Percentiles rank a stretch among this genome's conserved stretches.
phyloP scores from a whole-genome alignment of 2,329 filamentous ascomycete species.

The Pestalotiopsis sp. region DNA sequence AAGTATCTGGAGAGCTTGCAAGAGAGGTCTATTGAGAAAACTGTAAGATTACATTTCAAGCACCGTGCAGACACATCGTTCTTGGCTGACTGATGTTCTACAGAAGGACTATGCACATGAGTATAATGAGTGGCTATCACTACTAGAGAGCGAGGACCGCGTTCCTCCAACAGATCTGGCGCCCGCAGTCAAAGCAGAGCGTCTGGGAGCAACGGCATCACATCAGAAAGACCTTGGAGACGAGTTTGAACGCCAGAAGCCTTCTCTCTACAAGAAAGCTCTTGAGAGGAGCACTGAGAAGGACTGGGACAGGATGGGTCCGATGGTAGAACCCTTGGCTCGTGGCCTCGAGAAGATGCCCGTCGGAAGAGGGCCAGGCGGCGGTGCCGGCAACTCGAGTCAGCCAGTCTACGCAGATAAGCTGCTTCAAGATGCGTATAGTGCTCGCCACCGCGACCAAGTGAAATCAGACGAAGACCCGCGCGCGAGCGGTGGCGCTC shows the following conservation, averaged over 20 bases:
- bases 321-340: conserved; percentile 49
- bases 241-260: conserved; percentile 47
- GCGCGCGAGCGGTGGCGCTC: conserved; percentile 8
- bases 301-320: conserved; percentile 44
- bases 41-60: conserved; percentile 25
- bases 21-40: conserved; percentile 32
- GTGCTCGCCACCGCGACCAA: conserved; percentile 22
- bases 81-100: not conserved
- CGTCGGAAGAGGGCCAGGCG: conserved; percentile 19
- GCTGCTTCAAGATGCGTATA: conserved; percentile 9
- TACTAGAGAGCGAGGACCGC: conserved; percentile 43
- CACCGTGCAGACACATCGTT: not conserved
- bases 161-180: conserved; percentile 37
- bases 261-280: conserved; percentile 46
- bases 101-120: conserved; percentile 32
- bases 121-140: conserved; percentile 46
- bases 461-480: conserved; percentile 27
- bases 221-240: conserved; percentile 50
- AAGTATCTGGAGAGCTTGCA: conserved; percentile 39
- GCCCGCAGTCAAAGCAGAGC: conserved; percentile 38
- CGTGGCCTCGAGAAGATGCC: conserved; percentile 46
- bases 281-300: conserved; percentile 36
- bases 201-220: conserved; percentile 39
- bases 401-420: conserved; percentile 15
- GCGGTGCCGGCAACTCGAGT: conserved; percentile 11